Conservation (phyloP, 2,329 filamentous ascomycete species). For the Fulvia fulva region DNA sequence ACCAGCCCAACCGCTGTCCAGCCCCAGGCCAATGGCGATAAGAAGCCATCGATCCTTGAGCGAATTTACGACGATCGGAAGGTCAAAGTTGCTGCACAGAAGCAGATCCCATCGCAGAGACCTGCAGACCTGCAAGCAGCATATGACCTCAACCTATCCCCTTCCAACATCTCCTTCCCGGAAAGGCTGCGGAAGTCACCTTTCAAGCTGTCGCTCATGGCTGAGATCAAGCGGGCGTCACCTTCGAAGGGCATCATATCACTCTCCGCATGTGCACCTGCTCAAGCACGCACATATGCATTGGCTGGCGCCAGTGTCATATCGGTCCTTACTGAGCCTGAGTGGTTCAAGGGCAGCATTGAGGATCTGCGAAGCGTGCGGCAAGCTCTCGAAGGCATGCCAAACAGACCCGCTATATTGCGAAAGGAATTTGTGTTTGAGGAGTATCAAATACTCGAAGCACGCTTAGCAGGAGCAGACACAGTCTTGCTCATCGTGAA, state of each 20-base stretch:
- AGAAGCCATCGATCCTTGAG: slow-evolving; percentile 82
- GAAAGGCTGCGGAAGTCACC: slow-evolving; percentile 74
- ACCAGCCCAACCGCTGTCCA: slow-evolving; percentile 36
- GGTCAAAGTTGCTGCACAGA: slow-evolving; percentile 73
- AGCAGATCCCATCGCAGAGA: slow-evolving; percentile 77
- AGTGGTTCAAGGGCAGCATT: slow-evolving; percentile 98
- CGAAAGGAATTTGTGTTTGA: slow-evolving; percentile 98
- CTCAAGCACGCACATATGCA: slow-evolving; percentile 87
- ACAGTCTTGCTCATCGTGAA: slow-evolving; percentile 96
- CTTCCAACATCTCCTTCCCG: slow-evolving; percentile 76
- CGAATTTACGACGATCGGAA: slow-evolving; percentile 83
- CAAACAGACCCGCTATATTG: slow-evolving; percentile 84
- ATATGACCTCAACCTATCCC: slow-evolving; percentile 78
- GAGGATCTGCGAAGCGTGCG: slow-evolving; percentile 86
- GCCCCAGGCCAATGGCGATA: slow-evolving; percentile 38
- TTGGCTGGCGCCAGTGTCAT: slow-evolving; percentile 93
- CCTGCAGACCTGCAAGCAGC: slow-evolving; percentile 79
- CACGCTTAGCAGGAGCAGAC: slow-evolving; percentile 85
- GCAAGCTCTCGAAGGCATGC: slow-evolving; percentile 83
- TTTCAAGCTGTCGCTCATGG: slow-evolving; percentile 88
- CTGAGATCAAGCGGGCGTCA: slow-evolving; percentile 94
- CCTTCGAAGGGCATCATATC: slow-evolving; percentile 95
- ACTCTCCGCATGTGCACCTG: slow-evolving; percentile 78
- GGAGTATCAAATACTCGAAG: slow-evolving; percentile 96
- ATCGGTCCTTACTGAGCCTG: slow-evolving; percentile 94